Evolutionary conservation across 805 yeast genomes (phyloP), one percentile per base, ranked within the genome.

Genomic region (Candida glaebosa): DNA sequence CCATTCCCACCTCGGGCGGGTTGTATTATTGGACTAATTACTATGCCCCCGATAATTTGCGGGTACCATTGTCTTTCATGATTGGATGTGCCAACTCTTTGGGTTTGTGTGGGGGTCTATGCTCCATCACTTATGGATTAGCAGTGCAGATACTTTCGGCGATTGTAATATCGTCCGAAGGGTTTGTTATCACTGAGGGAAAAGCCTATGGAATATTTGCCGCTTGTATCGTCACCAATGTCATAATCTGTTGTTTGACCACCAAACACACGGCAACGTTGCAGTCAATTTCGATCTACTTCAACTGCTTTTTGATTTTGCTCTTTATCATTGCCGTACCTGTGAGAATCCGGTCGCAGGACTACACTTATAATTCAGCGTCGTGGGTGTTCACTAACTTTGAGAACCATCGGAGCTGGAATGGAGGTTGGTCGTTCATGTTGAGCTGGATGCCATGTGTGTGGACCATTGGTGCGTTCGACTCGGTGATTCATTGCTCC

Each of bases 391-490:
- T 81, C 55, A 78, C 80, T 20, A 58, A 71, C 33, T 69, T 70
- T 42, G 63, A 71, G 19, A 79, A 79, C 53, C 58, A 60, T 37
- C 63, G 79, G 20, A 19, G 20, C 28, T 46, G 39, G 79, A 68
- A 38, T 3, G 33, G 43, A 17, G 58, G 58, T 5, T 59, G 63
- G 62, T 72, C 77, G 35, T 76, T 68, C 57, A 58, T 80, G 48
- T 73, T 74, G 31, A 68, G 75, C 10, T 76, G 80, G 72, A 73
- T 80, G 78, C 81, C 87, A 0, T 80, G 82, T 1, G 75, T 82
- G 44, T 84, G 90, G 89, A 81, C 86, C n/a, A 82, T 83, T 54
- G 84, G 85, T 18, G 80, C 84, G 0, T 82, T 81, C 57, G 88
- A 83, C 57, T 76, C 85, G 5, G 79, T 83, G 52, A 79, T 83